Percentiles rank a stretch among this genome's conserved stretches.
phyloP scores from a whole-genome alignment of 306 rosid species.

The Pterocarpus macrocarpus region DNA sequence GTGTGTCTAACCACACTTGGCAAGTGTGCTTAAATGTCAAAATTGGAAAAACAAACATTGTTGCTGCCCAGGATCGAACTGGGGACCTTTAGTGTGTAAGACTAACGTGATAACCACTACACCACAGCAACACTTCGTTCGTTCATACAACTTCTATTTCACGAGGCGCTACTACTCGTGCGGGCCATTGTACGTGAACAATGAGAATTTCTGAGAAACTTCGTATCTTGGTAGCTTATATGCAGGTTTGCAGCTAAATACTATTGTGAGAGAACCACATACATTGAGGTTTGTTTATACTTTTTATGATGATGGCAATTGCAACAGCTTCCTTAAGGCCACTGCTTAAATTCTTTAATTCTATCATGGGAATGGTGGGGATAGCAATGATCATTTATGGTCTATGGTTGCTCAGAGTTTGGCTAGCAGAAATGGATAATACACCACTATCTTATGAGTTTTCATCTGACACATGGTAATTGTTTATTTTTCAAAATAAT shows the following conservation, averaged over 20 bases:
- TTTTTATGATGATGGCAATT: conserved; percentile 22
- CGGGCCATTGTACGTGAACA: background rate
- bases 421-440: conserved; percentile 48
- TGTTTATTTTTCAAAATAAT: background rate
- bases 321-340: conserved; percentile 48
- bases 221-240: background rate
- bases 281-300: background rate
- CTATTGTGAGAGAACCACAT: background rate
- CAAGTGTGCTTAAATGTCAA: background rate
- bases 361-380: conserved; percentile 54
- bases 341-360: conserved; percentile 52
- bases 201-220: background rate
- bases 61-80: conserved; percentile 90
- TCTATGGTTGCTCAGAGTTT: conserved; percentile 57
- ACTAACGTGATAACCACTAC: conserved; percentile 54
- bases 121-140: conserved; percentile 36
- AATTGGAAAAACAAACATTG: background rate
- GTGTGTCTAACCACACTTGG: too few relatives aligned
- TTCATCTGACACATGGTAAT: conserved; percentile 42
- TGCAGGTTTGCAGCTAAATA: background rate
- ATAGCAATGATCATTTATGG: conserved; percentile 57
- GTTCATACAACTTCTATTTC: too few relatives aligned
- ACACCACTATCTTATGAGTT: conserved; percentile 30
- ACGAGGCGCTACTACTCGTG: too few relatives aligned
- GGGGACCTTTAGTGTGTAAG: conserved; percentile 91